Conservation (phyloP, 805 yeast genomes). For the Suhomyces canberraensis region DNA sequence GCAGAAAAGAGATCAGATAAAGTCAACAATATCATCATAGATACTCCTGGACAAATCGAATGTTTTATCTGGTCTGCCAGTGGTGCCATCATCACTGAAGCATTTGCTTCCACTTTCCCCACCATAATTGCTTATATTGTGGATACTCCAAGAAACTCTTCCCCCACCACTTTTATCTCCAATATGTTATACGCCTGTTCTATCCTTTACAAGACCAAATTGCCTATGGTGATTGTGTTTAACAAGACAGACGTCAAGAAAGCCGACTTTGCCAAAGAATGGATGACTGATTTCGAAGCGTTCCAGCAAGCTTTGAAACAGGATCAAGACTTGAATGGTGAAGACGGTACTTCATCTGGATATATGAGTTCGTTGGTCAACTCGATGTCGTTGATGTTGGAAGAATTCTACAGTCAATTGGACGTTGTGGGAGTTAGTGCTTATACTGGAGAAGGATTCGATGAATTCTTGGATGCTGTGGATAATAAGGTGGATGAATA, state of each 20-base stretch:
- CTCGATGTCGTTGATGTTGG: constrained; percentile 93
- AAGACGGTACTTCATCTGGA: constrained; percentile 64
- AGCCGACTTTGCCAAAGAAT: constrained; percentile 84
- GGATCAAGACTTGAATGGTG: constrained; percentile 65
- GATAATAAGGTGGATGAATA: constrained; percentile 87
- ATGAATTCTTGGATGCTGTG: constrained; percentile 81
- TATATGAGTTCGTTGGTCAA: constrained; percentile 93
- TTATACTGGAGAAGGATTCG: constrained; percentile 91
- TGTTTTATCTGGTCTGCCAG: constrained; percentile 98
- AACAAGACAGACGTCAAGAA: constrained; percentile 89
- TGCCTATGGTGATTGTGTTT: constrained; percentile 95
- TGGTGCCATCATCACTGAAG: constrained; percentile 93
- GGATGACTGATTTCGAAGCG: constrained; percentile 96
- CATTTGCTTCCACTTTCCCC: constrained; percentile 93
- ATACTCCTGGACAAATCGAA: constrained; percentile 98
- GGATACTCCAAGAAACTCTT: constrained; percentile 91
- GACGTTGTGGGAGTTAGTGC: constrained; percentile 94
- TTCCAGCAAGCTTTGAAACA: constrained; percentile 76
- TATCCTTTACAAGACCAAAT: constrained; percentile 87
- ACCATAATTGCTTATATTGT: constrained; percentile 94
- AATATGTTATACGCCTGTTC: constrained; percentile 99
- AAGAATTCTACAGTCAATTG: constrained; percentile 89
- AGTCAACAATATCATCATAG: constrained; percentile 74
- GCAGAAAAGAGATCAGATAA: constrained; percentile 70
- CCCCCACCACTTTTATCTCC: constrained; percentile 96